Conservation (phyloP, 768 basidiomycete genomes). For the Wakefieldia striispora region DNA sequence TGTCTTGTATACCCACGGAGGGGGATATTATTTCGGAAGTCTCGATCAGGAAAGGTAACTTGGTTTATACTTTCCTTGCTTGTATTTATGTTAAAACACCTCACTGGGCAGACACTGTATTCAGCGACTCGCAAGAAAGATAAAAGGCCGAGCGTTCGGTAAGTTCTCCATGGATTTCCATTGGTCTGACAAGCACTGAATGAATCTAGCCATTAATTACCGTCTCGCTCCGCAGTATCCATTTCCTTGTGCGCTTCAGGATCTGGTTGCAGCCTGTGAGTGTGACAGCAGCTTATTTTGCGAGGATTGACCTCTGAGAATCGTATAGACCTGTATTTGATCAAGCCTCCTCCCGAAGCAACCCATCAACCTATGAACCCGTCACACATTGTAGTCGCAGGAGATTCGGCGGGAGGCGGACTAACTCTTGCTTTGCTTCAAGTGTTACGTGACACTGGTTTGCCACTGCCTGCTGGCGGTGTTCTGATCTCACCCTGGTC, state of each 20-base stretch:
- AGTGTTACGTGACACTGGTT: conserved; percentile 77
- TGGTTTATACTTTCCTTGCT: conserved; percentile 1
- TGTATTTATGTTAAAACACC: conserved; percentile 1
- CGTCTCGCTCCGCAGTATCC: conserved; percentile 96
- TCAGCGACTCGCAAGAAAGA: conserved; percentile 87
- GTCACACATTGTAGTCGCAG: conserved; percentile 77
- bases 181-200: conserved; percentile 7
- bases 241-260: conserved; percentile 91
- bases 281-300: background rate
- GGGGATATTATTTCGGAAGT: conserved; percentile 84
- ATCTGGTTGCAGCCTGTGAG: conserved; percentile 83
- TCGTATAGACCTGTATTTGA: conserved; percentile 75
- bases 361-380: conserved; percentile 80
- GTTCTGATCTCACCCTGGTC: conserved; percentile 92
- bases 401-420: conserved; percentile 94
- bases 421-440: conserved; percentile 81
- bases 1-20: conserved; percentile 80
- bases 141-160: conserved; percentile 87
- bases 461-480: conserved; percentile 85
- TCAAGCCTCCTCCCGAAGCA: conserved; percentile 78
- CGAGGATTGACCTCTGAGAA: background rate
- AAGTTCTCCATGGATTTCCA: conserved; percentile 14
- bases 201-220: conserved; percentile 65
- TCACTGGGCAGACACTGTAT: conserved; percentile 55
- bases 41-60: conserved; percentile 69